Evolutionary conservation across 768 basidiomycete species (phyloP), one percentile per base, ranked within the genome.

Genomic region (Lactarius evosmus): DNA sequence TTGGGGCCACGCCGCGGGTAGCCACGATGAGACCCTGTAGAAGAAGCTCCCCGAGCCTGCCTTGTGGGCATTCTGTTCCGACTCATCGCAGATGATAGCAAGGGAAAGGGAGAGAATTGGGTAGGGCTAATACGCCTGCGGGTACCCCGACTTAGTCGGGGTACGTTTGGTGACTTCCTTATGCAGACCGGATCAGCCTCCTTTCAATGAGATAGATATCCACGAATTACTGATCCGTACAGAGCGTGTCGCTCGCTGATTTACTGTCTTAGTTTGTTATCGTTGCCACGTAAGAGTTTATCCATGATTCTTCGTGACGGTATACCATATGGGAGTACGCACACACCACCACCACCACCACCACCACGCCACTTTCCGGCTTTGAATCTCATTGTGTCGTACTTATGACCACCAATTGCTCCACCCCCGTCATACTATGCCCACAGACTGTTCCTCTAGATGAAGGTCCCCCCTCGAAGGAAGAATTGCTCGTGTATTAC

Each of bases 401-500:
- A 53, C 33, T 0, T 40, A 66, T 66, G 66, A 56, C 56, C 12
- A n/a, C 41, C 9, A 7, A 16, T 36, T n/a, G 33, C 38, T 2
- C 34, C 7, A 32, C 52, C n/a, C 9, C 25, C 7, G 46, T 55
- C 9, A 17, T 29, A 9, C 9, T 41, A 29, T 54, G 53, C 14
- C 32, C 52, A 11, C 66, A 69, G 16, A 61, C 67, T 16, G 80
- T 83, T 6, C 74, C 80, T 7, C 72, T 83, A 34, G 71, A 80
- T 12, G 78, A 77, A n/a, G 89, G 90, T 0, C 85, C 79, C 25
- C 91, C 91, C 14, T 89, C 88, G 1, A 75, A 73, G 40, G 85
- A 85, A 57, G 91, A 93, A 68, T 74, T 93, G 7, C 72, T 83
- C 8, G 79, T 75, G 1, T 75, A 89, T 70, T 93, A 93, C 70